phyloP scores from a whole-genome alignment of 768 basidiomycete genomes.

The Boletus insuetus region DNA sequence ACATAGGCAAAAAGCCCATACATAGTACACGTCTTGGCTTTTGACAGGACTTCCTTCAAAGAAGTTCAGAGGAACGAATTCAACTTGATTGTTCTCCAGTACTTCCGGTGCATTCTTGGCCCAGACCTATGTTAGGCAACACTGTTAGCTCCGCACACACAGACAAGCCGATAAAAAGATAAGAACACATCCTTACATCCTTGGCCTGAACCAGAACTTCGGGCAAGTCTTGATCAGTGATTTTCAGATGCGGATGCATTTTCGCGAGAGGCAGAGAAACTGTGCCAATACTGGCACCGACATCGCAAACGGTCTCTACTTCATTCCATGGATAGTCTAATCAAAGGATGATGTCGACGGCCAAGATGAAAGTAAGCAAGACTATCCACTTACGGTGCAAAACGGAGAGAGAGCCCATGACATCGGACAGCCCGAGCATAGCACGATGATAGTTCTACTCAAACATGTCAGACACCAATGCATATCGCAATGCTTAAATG shows the following conservation, averaged over 20 bases:
- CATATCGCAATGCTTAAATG: background rate
- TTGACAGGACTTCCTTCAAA: slow-evolving; percentile 15
- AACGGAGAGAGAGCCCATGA: slow-evolving; percentile 25
- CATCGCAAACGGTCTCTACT: slow-evolving; percentile 26
- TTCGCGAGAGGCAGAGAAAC: slow-evolving; percentile 29
- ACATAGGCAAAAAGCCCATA: background rate
- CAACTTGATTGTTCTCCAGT: slow-evolving; percentile 14
- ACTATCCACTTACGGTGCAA: slow-evolving; percentile 18
- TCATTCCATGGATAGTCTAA: slow-evolving; percentile 28
- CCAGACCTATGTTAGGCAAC: slow-evolving; percentile 1
- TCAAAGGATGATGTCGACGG: background rate
- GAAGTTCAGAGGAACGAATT: slow-evolving; percentile 20
- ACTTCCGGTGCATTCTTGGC: slow-evolving; percentile 14
- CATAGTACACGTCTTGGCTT: slow-evolving; percentile 25
- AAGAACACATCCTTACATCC: slow-evolving; percentile 7
- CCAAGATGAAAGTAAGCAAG: background rate
- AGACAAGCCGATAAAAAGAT: too few species aligned
- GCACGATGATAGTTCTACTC: slow-evolving; percentile 22
- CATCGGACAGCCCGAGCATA: slow-evolving; percentile 20
- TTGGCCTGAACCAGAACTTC: slow-evolving; percentile 24
- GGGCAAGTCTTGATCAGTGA: slow-evolving; percentile 30
- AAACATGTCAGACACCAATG: background rate
- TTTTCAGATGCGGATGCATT: slow-evolving; percentile 26
- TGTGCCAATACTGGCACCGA: slow-evolving; percentile 29
- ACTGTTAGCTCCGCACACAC: too few species aligned